Base-by-base conservation (phyloP, 768 basidiomycete species). In the Panus rudis region DNA sequence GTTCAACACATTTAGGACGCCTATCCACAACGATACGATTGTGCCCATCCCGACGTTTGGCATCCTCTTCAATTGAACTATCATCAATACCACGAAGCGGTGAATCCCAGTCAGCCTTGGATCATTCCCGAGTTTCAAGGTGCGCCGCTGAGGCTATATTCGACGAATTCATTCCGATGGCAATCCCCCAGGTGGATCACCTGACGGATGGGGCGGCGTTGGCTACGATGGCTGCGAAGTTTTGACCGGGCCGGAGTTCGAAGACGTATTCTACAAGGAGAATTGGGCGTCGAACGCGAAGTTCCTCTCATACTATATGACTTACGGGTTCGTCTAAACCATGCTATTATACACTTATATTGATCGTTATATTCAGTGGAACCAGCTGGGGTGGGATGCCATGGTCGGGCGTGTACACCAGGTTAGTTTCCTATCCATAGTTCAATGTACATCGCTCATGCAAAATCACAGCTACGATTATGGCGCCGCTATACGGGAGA, bases 331-430 rank as follows among this genome's bases (percentile, higher is more conserved):
- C 21, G 47, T 42, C 6, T 12, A 24, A 6, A 23, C 27, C 30
- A 24, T 27, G 28, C n/a, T n/a, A n/a, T n/a, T n/a, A n/a, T n/a
- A n/a, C n/a, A n/a, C 14, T 0, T 17, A 7, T 17, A 23, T 23
- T 42, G 8, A 37, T 30, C 26, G 11, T 2, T 26, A 17, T 39
- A 42, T 11, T 26, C 45, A 88, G 88, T 6, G 88, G 89, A 19
- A 91, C 89, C 0, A 88, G 84, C 11, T 92, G 87, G 86, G 89
- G 85, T 30, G 83, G 72, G 8, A 67, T 91, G 31, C 83, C 89
- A 1, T 85, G 79, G 66, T 86, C 76, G 12, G 84, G 80, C 6
- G 88, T 85, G 13, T 79, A 81, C 56, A 79, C 70, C 58, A 55
- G 59, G 63, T 56, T 35, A 41, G 21, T n/a, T n/a, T 19, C 27